phyloP scores from a whole-genome alignment of 2,329 filamentous ascomycete genomes.

The Trichoderma sp. region DNA sequence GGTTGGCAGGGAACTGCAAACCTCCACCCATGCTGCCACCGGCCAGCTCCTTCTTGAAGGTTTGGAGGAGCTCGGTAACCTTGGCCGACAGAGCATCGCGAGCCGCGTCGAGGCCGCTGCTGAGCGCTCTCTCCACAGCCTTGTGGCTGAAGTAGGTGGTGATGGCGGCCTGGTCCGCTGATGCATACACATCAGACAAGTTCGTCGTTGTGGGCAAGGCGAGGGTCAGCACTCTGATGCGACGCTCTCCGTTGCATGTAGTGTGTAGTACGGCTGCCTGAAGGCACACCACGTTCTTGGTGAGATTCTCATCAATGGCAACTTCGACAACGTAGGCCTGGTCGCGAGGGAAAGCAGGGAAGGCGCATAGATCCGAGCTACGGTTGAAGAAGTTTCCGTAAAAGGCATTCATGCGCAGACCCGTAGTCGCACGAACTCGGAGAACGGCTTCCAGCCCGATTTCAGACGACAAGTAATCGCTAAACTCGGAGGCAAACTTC shows the following conservation, averaged over 20 bases:
- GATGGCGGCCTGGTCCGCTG: constrained; percentile 90
- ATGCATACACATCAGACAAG: constrained; percentile 88
- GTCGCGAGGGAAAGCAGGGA: constrained; percentile 95
- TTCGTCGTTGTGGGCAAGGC: constrained; percentile 90
- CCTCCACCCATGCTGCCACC: constrained; percentile 95
- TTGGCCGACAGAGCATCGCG: constrained; percentile 90
- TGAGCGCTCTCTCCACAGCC: constrained; percentile 86
- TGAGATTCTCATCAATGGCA: constrained; percentile 91
- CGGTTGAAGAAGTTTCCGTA: constrained; percentile 99
- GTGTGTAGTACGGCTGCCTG: constrained; percentile 96
- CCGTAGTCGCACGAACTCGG: constrained; percentile 90
- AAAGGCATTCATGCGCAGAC: constrained; percentile 94
- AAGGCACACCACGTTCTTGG: constrained; percentile 87
- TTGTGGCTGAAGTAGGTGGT: constrained; percentile 96
- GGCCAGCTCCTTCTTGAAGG: constrained; percentile 94
- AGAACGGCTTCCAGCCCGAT: constrained; percentile 96
- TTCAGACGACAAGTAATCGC: constrained; percentile 93
- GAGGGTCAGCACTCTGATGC: constrained; percentile 91
- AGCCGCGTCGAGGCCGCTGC: constrained; percentile 84
- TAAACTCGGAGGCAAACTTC: constrained; percentile 96
- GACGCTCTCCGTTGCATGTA: constrained; percentile 93
- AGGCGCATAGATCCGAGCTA: constrained; percentile 94
- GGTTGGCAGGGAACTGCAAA: constrained; percentile 89
- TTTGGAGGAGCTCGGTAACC: constrained; percentile 87
- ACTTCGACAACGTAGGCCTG: constrained; percentile 98